Conservation (phyloP, 2,329 filamentous ascomycete genomes). For the Cercospora sp. region DNA sequence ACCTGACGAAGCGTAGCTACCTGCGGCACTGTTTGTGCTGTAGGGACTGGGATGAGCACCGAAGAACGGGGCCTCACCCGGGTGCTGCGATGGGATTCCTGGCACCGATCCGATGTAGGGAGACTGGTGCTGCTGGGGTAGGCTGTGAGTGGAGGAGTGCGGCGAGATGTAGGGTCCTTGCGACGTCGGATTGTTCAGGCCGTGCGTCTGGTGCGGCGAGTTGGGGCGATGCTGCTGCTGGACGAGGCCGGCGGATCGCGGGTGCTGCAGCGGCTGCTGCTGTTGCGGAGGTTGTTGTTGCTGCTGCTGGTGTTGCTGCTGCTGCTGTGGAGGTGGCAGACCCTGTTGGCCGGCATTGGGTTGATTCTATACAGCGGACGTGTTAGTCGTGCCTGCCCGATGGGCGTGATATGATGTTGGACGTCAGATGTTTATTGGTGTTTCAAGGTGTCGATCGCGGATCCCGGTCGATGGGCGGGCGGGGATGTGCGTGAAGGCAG, state of each 20-base stretch:
- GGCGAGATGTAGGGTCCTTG: constrained; percentile 65
- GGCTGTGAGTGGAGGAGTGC: constrained; percentile 62
- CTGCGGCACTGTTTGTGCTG: constrained; percentile 75
- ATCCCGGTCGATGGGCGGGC: constrained; percentile 20
- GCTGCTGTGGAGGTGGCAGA: constrained; percentile 61
- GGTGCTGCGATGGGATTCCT: constrained; percentile 60
- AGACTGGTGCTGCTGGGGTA: constrained; percentile 52
- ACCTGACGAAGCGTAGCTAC: constrained; percentile 87
- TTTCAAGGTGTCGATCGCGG: constrained; percentile 24
- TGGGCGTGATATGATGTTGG: constrained; percentile 14
- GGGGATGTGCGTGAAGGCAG: constrained; percentile 10
- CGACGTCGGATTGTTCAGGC: constrained; percentile 55
- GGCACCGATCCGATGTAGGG: constrained; percentile 69
- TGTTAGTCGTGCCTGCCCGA: constrained; percentile 27
- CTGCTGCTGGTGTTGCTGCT: constrained; percentile 70
- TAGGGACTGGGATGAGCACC: constrained; percentile 79
- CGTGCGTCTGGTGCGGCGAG: constrained; percentile 60
- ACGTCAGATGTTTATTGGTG: constrained; percentile 23
- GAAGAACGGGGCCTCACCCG: constrained; percentile 71
- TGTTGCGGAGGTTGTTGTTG: background rate
- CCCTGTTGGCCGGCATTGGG: constrained; percentile 56
- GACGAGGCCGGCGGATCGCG: constrained; percentile 70
- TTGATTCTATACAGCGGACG: constrained; percentile 31
- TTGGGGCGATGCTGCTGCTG: constrained; percentile 68
- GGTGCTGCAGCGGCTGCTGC: constrained; percentile 63